These are phyloP conservation scores for Lactarius hatsudake DNA, from an alignment of 768 basidiomycete genomes.

Conservation along the genomic window DNA sequence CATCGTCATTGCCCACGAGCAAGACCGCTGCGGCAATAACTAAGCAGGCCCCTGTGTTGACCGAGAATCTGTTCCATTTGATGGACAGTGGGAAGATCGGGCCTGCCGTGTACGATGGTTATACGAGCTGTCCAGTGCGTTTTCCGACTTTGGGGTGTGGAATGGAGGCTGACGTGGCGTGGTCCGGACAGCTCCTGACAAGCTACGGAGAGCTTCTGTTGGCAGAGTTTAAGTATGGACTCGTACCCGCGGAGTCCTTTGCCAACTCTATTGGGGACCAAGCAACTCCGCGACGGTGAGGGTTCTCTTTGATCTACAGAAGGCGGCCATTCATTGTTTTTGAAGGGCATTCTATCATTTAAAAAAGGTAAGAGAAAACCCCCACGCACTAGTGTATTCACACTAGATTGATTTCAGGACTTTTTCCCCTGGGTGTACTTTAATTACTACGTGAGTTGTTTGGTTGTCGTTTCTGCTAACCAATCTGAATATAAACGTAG, in stretches of 20 bases:
- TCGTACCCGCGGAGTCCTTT: constrained; percentile 87
- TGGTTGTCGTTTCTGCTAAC: not conserved
- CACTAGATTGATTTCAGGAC: constrained; percentile 24
- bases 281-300: constrained; percentile 66
- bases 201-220: constrained; percentile 83
- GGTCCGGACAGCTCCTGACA: constrained; percentile 62
- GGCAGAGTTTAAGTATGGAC: constrained; percentile 92
- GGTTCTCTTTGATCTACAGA: constrained; percentile 14
- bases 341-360: constrained; percentile 45
- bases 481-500: constrained; percentile 4
- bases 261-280: constrained; percentile 66
- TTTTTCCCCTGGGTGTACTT: constrained; percentile 39
- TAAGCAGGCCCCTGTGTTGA: constrained; percentile 84
- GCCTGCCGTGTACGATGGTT: constrained; percentile 78
- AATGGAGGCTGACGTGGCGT: constrained; percentile 8
- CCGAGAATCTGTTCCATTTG: constrained; percentile 80
- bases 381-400: not conserved
- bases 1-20: constrained; percentile 87
- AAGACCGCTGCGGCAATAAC: constrained; percentile 97
- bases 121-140: constrained; percentile 82
- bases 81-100: constrained; percentile 71
- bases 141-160: not conserved
- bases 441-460: constrained; percentile 27
- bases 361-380: constrained; percentile 34
- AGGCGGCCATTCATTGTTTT: not conserved